Evolutionary conservation across 2,329 filamentous ascomycete species (phyloP).

Genomic region (Teratosphaeria viscida): DNA sequence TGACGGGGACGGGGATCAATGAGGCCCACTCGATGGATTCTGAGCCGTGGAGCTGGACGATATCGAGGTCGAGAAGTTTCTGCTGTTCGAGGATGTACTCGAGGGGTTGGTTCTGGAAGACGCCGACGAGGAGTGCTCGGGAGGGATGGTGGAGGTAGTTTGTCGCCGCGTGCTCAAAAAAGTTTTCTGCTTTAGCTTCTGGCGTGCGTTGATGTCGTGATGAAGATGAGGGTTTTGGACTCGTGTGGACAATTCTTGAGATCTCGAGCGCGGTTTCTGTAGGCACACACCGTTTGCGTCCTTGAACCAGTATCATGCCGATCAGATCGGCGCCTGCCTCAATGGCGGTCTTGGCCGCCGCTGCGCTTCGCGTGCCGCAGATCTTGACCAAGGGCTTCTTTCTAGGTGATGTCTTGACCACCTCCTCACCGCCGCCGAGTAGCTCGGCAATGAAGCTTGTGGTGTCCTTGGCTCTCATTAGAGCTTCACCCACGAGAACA

Average conservation of each 20-base stretch:
- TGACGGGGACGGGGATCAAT: constrained; percentile 83
- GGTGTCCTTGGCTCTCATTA: constrained; percentile 85
- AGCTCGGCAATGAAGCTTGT: constrained; percentile 73
- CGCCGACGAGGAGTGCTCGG: constrained; percentile 75
- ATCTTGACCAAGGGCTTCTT: constrained; percentile 70
- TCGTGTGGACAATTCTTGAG: constrained; percentile 61
- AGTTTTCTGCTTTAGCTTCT: constrained; percentile 47
- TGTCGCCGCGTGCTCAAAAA: constrained; percentile 52
- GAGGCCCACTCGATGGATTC: constrained; percentile 88
- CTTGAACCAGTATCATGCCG: constrained; percentile 81
- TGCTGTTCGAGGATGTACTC: constrained; percentile 72
- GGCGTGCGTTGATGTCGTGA: background rate
- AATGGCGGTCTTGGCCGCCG: constrained; percentile 70
- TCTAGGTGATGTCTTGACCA: constrained; percentile 16
- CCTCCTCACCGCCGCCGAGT: constrained; percentile 46
- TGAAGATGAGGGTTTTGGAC: constrained; percentile 26
- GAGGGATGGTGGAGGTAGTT: constrained; percentile 39
- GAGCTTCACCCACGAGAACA: constrained; percentile 85
- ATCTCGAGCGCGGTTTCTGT: constrained; percentile 72
- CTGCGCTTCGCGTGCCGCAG: constrained; percentile 76
- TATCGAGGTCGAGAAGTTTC: constrained; percentile 63
- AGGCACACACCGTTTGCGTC: constrained; percentile 67
- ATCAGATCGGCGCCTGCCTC: constrained; percentile 84
- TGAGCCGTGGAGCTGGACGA: constrained; percentile 85
- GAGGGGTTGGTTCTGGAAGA: constrained; percentile 86